A percentile compares a stretch with the other conserved stretches of the same genome.
Conservation (phyloP, 1,139 yeast genomes). For the Trichomonascaceae sp. region DNA sequence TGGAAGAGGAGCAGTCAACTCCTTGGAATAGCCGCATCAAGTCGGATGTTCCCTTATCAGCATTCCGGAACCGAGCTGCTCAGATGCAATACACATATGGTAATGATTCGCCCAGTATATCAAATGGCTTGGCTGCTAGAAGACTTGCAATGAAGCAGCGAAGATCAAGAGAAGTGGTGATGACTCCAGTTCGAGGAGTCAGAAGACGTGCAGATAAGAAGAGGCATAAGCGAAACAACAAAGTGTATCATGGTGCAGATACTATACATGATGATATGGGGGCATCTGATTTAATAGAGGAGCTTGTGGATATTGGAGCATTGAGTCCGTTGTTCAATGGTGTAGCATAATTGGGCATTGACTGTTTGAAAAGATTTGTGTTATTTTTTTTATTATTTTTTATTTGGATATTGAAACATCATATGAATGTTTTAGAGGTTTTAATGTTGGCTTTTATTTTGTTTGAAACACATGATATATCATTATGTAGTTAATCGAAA, state of each 20-base stretch:
- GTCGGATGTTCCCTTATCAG: constrained; percentile 73
- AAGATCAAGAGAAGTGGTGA: constrained; percentile 29
- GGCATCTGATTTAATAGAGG: constrained; percentile 30
- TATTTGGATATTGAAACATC: neutral
- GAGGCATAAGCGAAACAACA: constrained; percentile 19
- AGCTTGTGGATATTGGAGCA: constrained; percentile 33
- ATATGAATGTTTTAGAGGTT: neutral
- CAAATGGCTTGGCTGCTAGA: neutral
- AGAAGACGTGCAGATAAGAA: constrained; percentile 14
- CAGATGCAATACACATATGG: constrained; percentile 10
- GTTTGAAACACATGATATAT: neutral
- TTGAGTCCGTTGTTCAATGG: constrained; percentile 33
- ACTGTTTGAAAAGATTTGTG: neutral
- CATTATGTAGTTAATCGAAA: neutral
- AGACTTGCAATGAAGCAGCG: constrained; percentile 12
- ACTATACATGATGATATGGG: constrained; percentile 17
- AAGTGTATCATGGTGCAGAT: constrained; percentile 8
- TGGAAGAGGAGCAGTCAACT: constrained; percentile 13
- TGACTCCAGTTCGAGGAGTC: constrained; percentile 30
- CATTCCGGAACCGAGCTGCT: constrained; percentile 76
- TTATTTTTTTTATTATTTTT: neutral
- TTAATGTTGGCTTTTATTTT: neutral
- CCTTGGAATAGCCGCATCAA: constrained; percentile 29
- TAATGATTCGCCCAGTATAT: neutral
- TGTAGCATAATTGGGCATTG: constrained; percentile 15